Base-by-base conservation (phyloP, 2,329 filamentous ascomycete genomes). In the Phyllosticta capitalensis region DNA sequence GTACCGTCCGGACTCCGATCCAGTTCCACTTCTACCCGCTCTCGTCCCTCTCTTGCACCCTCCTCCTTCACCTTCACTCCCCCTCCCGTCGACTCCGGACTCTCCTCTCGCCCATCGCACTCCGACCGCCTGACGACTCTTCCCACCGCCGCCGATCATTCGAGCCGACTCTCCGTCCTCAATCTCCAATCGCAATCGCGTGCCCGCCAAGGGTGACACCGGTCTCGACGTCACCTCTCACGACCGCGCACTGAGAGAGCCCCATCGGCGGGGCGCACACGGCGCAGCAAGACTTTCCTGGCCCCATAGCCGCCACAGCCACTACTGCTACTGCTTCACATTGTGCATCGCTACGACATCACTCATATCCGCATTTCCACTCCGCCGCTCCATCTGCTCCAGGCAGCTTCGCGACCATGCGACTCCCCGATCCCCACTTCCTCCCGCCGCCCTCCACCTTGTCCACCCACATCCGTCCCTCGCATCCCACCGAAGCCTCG, bases 381-480 rank as follows among this genome's bases (percentile, higher is more conserved):
- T 10, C 14, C 49, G 10, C 19, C 49, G 24, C 55, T 38, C 19
- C 9, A 30, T 12, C 33, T 45, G 38, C 38, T 30, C 49, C 57
- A 24, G 33, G n/a, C 45, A 38, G 38, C 38, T 52, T 45, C 10
- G 52, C 28, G 63, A 64, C 60, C 58, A 72, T 74, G 71, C 66
- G 69, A 57, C 66, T 69, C 61, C 70, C 68, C 64, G 66, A 67
- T 59, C 64, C 65, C 58, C 53, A 55, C 26, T 55, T 60, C 48
- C 48, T 55, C 28, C 53, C 48, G 48, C 48, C 53, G n/a, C 67
- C 67, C 20, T 69, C 69, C 7, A 73, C 72, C 7, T 68, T 73
- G 52, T 64, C 65, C 62, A 64, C 55, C 28, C 67, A 67, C 59
- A 69, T 69, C 53, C 64, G 67, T 30, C 58, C 67, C 22, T 61